These are phyloP conservation scores for Rhizopus delemar DNA, from an alignment of 371 early-diverging fungal genomes.

Conservation along the genomic window DNA sequence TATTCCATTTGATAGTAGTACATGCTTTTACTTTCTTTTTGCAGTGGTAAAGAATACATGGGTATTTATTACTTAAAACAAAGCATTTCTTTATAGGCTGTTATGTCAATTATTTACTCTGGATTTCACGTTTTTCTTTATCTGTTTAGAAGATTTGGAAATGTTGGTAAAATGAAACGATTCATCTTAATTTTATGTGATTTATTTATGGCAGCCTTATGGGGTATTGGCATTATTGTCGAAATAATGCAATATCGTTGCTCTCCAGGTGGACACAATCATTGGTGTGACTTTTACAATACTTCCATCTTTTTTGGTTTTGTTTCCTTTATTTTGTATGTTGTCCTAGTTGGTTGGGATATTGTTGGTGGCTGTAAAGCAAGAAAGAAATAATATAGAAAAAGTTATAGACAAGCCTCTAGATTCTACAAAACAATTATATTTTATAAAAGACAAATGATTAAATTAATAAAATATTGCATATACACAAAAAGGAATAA, in stretches of 20 bases:
- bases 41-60: slow-evolving; percentile 17
- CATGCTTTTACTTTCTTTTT: slow-evolving; percentile 48
- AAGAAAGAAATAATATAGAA: neutral
- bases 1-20: slow-evolving; percentile 39
- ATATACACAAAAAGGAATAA: too few relatives aligned
- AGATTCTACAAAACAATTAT: too few relatives aligned
- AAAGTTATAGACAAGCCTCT: neutral
- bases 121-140: slow-evolving; percentile 46
- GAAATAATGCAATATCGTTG: slow-evolving; percentile 56
- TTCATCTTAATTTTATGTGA: slow-evolving; percentile 51
- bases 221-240: slow-evolving; percentile 61
- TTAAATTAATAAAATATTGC: too few relatives aligned
- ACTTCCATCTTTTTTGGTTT: slow-evolving; percentile 58
- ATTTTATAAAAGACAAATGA: too few relatives aligned
- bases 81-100: slow-evolving; percentile 28
- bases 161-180: slow-evolving; percentile 49
- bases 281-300: slow-evolving; percentile 64
- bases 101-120: slow-evolving; percentile 53
- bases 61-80: slow-evolving; percentile 12
- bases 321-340: slow-evolving; percentile 48
- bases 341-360: slow-evolving; percentile 53
- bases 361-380: slow-evolving; percentile 43
- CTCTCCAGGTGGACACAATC: slow-evolving; percentile 42
- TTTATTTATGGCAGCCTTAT: slow-evolving; percentile 48
- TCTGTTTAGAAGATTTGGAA: slow-evolving; percentile 48